Conservation (phyloP, 169 alveolate genomes). For the Pseudocohnilembus persalinus region DNA sequence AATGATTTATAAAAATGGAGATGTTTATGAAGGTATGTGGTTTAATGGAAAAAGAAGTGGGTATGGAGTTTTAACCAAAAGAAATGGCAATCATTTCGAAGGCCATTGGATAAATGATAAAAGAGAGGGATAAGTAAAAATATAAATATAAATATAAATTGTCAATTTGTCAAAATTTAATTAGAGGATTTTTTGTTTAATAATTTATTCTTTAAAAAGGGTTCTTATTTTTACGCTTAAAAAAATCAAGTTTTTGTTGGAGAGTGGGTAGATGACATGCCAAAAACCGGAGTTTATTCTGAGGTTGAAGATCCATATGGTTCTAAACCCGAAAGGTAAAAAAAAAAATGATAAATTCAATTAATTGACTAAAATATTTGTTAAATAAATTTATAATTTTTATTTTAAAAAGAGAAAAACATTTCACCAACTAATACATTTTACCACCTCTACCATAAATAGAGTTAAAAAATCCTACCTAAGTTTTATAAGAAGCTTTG, state of each 20-base stretch:
- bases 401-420: conserved; percentile 44
- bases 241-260: conserved; percentile 83
- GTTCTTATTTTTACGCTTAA: conserved; percentile 80
- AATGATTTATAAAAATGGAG: conserved; percentile 87
- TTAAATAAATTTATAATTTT: conserved; percentile 22
- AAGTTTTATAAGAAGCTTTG: conserved; percentile 70
- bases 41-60: conserved; percentile 90
- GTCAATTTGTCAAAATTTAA: neutral
- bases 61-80: conserved; percentile 90
- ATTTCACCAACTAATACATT: conserved; percentile 70
- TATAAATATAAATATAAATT: no score
- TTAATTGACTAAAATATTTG: conserved; percentile 11
- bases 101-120: conserved; percentile 93
- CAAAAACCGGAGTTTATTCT: conserved; percentile 84
- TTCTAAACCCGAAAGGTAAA: conserved; percentile 27
- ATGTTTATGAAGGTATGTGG: conserved; percentile 92
- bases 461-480: conserved; percentile 65
- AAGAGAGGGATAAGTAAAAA: conserved; percentile 91
- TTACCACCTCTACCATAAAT: conserved; percentile 66
- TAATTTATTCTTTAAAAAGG: conserved; percentile 40
- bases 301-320: conserved; percentile 78
- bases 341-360: no score
- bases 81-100: conserved; percentile 93
- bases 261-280: conserved; percentile 87
- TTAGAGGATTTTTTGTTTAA: neutral